Percentiles rank a stretch among this genome's conserved stretches.
phyloP scores from a whole-genome alignment of 192 early-diverging fungal species.

The Entophlyctis helioformis region DNA sequence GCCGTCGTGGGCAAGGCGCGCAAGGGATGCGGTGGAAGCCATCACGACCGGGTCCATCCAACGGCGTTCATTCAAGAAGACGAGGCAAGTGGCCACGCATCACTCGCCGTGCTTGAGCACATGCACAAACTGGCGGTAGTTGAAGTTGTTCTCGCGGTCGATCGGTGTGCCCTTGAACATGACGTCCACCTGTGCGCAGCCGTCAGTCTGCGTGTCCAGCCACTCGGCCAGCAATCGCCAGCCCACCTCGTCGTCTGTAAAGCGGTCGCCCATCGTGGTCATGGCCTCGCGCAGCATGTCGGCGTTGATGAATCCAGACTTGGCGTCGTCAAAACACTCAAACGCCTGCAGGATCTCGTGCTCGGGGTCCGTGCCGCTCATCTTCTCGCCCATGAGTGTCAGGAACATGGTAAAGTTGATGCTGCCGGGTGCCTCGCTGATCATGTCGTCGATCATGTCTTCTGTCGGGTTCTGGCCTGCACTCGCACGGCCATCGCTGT shows the following conservation, averaged over 20 bases:
- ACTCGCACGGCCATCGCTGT: too few relatives aligned
- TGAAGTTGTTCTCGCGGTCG: constrained; percentile 64
- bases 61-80: too few relatives aligned
- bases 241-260: constrained; percentile 80
- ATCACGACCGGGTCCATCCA: too few relatives aligned
- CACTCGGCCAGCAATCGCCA: background rate
- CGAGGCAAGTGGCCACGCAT: too few relatives aligned
- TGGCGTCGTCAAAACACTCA: constrained; percentile 80
- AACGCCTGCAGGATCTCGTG: constrained; percentile 85
- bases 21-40: too few relatives aligned
- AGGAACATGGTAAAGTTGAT: constrained; percentile 98
- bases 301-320: constrained; percentile 67
- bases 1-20: too few relatives aligned
- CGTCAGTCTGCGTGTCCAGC: background rate
- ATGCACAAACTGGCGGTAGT: constrained; percentile 85
- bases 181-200: constrained; percentile 53
- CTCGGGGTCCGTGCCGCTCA: constrained; percentile 84
- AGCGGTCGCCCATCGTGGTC: constrained; percentile 86
- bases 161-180: constrained; percentile 87
- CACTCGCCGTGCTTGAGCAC: constrained; percentile 91
- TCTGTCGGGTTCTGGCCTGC: constrained; percentile 60
- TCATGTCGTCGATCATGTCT: constrained; percentile 79
- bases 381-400: constrained; percentile 89
- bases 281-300: constrained; percentile 75
- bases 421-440: constrained; percentile 62